Base-by-base conservation (phyloP, 2,329 filamentous ascomycete genomes). In the Exophiala oligosperma region DNA sequence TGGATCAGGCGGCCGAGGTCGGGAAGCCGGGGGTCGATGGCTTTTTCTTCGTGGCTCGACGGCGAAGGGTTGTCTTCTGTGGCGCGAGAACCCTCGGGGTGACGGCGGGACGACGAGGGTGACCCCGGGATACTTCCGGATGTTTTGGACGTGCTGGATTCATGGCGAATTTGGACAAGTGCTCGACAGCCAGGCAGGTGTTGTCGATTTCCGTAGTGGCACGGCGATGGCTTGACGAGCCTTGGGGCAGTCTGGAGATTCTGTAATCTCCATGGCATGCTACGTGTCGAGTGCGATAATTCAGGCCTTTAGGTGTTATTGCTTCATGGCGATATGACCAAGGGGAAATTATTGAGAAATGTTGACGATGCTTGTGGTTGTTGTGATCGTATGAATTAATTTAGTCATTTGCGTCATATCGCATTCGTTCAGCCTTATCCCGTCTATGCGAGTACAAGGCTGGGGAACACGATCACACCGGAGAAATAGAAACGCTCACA, bases 1-100 rank as follows among this genome's bases (percentile, higher is more conserved):
- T 79, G 74, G 63, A 87, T 84, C 0, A 78, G 70, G 40, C 76
- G 77, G 24, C 81, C 84, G 43, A 83, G 68, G 50, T 80, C 74
- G 2, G 56, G 26, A 17, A 63, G 52, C 3, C 54, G 46, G 26
- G 55, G 57, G 49, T 48, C 46, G 17, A 57, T 52, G n/a, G 59
- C 56, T 28, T 58, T 60, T 44, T 56, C 41, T 46, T 57, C 56
- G 6, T 48, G 35, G 54, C 53, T 57, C 9, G 56, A 51, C n/a
- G 49, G 51, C 24, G 47, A 48, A 0, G 44, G 17, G 43, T 56
- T 24, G 52, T 54, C 40, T 24, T 55, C 29, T 17, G 43, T 38
- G 8, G 52, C 17, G 26, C 24, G 28, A 29, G 48, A 23, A 44
- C 52, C 17, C 17, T 17, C 21, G 14, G 41, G 24, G 47, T 48